Conservation (phyloP, 1,284 basidiomycete genomes). For the Puccinia polysora region DNA sequence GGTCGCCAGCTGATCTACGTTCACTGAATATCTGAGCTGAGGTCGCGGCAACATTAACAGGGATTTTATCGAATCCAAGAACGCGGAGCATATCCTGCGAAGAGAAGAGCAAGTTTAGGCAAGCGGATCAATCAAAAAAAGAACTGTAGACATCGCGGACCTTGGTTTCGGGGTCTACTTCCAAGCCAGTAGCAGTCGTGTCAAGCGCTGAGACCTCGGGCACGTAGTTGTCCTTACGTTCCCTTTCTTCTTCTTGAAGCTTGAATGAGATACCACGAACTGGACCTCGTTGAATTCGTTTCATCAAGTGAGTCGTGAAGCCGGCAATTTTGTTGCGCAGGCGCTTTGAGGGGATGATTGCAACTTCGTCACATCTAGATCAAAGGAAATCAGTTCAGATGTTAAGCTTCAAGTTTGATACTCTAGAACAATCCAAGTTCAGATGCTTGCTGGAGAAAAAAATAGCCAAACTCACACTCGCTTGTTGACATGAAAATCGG, state of each 20-base stretch:
- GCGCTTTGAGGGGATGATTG: constrained; percentile 95
- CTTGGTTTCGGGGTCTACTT: constrained; percentile 87
- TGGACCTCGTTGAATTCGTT: constrained; percentile 98
- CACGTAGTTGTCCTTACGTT: constrained; percentile 96
- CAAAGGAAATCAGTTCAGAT: constrained; percentile 65
- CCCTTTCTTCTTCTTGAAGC: constrained; percentile 99
- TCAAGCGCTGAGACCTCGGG: constrained; percentile 93
- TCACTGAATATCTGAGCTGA: constrained; percentile 47
- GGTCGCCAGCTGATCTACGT: constrained; percentile 33
- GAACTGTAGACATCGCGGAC: background rate
- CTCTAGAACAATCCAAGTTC: background rate
- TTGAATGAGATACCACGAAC: constrained; percentile 99
- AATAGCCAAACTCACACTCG: constrained; percentile 33
- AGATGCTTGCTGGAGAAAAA: background rate
- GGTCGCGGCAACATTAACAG: constrained; percentile 66
- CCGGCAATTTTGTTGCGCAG: constrained; percentile 99
- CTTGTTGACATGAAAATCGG: constrained; percentile 69
- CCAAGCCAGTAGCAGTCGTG: constrained; percentile 64
- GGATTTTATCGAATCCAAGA: constrained; percentile 84
- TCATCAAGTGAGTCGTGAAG: constrained; percentile 99
- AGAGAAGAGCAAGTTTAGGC: background rate
- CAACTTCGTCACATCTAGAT: constrained; percentile 93
- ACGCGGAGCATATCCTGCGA: constrained; percentile 68
- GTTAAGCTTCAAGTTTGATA: background rate
- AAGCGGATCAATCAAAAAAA: background rate